Evolutionary conservation across 495 filamentous ascomycete species (phyloP).

Genomic region (Neurospora cerealis): DNA sequence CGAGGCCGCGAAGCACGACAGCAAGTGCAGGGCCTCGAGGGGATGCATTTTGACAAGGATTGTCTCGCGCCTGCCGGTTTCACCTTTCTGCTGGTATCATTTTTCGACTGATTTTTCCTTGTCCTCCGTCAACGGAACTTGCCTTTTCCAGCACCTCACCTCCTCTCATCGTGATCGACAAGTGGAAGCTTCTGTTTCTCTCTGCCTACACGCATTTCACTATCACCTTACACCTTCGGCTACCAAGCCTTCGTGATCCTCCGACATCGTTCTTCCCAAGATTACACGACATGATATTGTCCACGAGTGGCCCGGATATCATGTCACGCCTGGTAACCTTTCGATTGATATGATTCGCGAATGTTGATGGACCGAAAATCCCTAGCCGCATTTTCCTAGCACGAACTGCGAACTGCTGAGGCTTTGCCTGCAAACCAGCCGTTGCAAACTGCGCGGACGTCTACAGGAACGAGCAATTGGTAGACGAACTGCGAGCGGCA

Average conservation of each 20-base stretch:
- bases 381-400: conserved; percentile 1
- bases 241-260: background rate
- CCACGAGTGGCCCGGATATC: background rate
- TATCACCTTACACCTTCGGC: background rate
- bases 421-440: conserved; percentile 5
- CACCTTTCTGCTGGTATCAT: background rate
- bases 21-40: background rate
- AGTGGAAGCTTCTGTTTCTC: background rate
- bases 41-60: background rate
- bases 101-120: background rate
- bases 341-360: background rate
- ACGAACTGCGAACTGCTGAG: background rate
- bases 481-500: background rate
- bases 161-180: background rate
- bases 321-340: background rate
- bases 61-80: background rate
- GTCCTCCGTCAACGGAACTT: background rate
- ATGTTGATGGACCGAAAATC: background rate
- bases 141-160: background rate
- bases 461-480: background rate
- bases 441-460: conserved; percentile 2
- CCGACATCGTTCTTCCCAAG: background rate
- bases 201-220: background rate
- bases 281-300: background rate
- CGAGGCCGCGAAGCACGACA: background rate